Evolutionary conservation across 1,284 basidiomycete genomes (phyloP).

Genomic region (Fomitopsis schrenkii): DNA sequence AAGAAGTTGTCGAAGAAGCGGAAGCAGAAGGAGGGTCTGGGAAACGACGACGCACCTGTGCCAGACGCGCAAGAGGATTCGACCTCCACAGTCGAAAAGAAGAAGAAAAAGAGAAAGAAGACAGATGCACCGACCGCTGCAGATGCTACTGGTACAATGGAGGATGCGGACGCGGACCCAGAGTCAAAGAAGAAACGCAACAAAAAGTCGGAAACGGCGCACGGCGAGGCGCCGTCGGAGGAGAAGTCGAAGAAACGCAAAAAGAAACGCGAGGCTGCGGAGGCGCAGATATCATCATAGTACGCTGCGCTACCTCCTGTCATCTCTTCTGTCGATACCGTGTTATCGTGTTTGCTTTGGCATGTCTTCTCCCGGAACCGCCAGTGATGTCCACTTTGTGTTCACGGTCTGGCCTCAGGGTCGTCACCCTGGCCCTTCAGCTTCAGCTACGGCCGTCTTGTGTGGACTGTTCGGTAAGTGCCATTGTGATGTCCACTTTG

Average conservation of each 20-base stretch:
- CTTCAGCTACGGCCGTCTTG: too few species aligned
- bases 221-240: background rate
- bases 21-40: background rate
- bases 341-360: background rate
- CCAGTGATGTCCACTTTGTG: too few species aligned
- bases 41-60: background rate
- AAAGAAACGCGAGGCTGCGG: background rate
- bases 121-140: background rate
- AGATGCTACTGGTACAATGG: background rate
- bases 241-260: conserved; percentile 2
- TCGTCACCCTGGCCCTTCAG: too few species aligned
- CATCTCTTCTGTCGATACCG: background rate
- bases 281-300: background rate
- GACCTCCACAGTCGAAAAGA: background rate
- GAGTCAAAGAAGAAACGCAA: conserved; percentile 8
- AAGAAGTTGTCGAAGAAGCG: conserved; percentile 8
- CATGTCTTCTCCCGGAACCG: background rate
- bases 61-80: background rate
- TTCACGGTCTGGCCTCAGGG: too few species aligned
- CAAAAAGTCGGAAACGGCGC: conserved; percentile 6
- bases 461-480: too few species aligned
- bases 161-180: background rate
- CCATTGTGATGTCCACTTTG: too few species aligned
- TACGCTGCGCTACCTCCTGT: background rate
- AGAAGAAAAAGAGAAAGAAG: conserved; percentile 12